phyloP scores from a whole-genome alignment of 768 basidiomycete species.

The Agrocybe pediades region DNA sequence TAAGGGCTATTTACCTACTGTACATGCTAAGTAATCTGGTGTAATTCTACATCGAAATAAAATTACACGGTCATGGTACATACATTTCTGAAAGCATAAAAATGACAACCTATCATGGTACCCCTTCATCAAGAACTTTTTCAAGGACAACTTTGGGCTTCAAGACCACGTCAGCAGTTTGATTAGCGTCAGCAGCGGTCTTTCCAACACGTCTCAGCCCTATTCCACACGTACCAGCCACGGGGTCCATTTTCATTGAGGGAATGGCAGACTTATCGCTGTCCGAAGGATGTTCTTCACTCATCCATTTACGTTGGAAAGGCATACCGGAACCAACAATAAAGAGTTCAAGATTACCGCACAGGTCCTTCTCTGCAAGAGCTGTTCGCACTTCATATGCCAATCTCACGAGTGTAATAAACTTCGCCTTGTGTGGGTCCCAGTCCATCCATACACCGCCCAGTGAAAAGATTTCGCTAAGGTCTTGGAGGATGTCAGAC shows the following conservation, averaged over 20 bases:
- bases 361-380: slow-evolving; percentile 23
- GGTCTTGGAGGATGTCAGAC: slow-evolving; percentile 14
- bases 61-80: too few species aligned
- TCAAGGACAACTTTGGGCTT: neutral
- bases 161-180: neutral
- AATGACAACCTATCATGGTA: neutral
- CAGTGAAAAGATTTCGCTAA: slow-evolving; percentile 1
- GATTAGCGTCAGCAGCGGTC: neutral
- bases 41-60: neutral
- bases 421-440: neutral
- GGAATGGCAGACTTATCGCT: neutral
- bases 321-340: slow-evolving; percentile 10
- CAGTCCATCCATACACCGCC: slow-evolving; percentile 2
- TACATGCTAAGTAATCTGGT: neutral
- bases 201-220: neutral
- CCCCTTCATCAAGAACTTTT: neutral
- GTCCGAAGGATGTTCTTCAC: neutral
- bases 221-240: slow-evolving; percentile 2
- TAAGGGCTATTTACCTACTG: neutral
- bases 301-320: slow-evolving; percentile 21
- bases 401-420: slow-evolving; percentile 13
- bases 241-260: neutral
- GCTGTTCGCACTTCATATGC: slow-evolving; percentile 20
- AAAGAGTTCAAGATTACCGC: slow-evolving; percentile 15
- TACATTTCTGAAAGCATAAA: too few species aligned